phyloP scores from a whole-genome alignment of 2,329 filamentous ascomycete genomes.

The Fusarium citri region DNA sequence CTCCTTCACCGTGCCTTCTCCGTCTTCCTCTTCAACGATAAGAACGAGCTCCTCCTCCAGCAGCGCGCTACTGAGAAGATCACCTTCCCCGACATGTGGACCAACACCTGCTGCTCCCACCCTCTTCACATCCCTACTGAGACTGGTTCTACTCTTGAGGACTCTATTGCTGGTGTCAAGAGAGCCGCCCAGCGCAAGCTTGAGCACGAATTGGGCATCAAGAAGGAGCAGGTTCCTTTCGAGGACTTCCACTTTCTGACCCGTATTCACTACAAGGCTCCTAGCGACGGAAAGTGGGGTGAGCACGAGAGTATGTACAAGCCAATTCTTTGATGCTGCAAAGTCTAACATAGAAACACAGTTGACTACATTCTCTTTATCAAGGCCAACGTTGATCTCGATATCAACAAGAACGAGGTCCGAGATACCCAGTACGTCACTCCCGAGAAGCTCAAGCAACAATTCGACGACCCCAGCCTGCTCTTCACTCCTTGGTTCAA shows the following conservation, averaged over 20 bases:
- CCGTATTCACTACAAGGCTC: slow-evolving; percentile 97
- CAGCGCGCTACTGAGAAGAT: slow-evolving; percentile 98
- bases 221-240: slow-evolving; percentile 85
- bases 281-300: slow-evolving; percentile 97
- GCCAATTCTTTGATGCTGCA: neutral
- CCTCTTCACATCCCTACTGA: slow-evolving; percentile 91
- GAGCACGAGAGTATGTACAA: slow-evolving; percentile 89
- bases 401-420: slow-evolving; percentile 89
- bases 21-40: slow-evolving; percentile 95
- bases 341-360: slow-evolving; percentile 52
- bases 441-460: slow-evolving; percentile 81
- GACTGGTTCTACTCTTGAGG: slow-evolving; percentile 83
- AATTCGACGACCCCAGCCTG: slow-evolving; percentile 83
- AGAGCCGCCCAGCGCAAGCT: slow-evolving; percentile 93
- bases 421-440: slow-evolving; percentile 86
- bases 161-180: slow-evolving; percentile 87
- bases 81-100: slow-evolving; percentile 99
- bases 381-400: slow-evolving; percentile 87
- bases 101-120: slow-evolving; percentile 99
- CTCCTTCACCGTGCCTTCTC: slow-evolving; percentile 98
- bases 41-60: slow-evolving; percentile 93
- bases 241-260: slow-evolving; percentile 95
- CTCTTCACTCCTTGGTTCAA: slow-evolving; percentile 99
- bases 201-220: slow-evolving; percentile 94
- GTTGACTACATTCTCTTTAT: slow-evolving; percentile 99